Percentiles rank a stretch among this genome's conserved stretches.
Conservation (phyloP, 768 basidiomycete species). For the Dioszegia crocea region DNA sequence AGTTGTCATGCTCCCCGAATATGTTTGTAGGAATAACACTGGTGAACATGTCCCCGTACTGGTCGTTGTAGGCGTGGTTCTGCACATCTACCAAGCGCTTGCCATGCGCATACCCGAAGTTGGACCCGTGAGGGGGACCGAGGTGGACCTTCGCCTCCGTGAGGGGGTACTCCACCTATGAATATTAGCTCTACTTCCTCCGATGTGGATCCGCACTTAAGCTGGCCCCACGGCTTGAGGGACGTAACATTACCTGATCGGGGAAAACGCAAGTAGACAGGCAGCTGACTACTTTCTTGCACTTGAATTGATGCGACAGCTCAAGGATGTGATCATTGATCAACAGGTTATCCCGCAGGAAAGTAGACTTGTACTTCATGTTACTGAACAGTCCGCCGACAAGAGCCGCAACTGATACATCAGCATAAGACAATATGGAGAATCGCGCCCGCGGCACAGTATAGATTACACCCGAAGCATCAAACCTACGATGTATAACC, state of each 20-base stretch:
- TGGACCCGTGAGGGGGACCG: constrained; percentile 87
- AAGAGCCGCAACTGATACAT: constrained; percentile 38
- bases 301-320: constrained; percentile 60
- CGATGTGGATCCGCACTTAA: too few relatives aligned
- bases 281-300: constrained; percentile 82
- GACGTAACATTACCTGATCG: constrained; percentile 61
- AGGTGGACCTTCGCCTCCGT: constrained; percentile 88
- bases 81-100: constrained; percentile 94
- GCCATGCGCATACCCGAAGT: constrained; percentile 95
- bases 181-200: too few relatives aligned
- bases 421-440: too few relatives aligned
- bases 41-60: constrained; percentile 91
- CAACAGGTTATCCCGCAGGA: constrained; percentile 87
- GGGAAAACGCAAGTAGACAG: constrained; percentile 97
- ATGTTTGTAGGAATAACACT: constrained; percentile 96
- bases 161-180: constrained; percentile 75
- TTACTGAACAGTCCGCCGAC: constrained; percentile 95
- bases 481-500: constrained; percentile 76
- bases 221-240: too few relatives aligned
- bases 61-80: constrained; percentile 93
- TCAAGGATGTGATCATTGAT: constrained; percentile 95
- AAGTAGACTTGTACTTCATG: constrained; percentile 92
- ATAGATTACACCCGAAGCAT: neutral
- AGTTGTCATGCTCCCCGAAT: constrained; percentile 94
- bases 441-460: too few relatives aligned